phyloP scores from a whole-genome alignment of 2,329 filamentous ascomycete genomes.

The Ophiosphaerella narmari region DNA sequence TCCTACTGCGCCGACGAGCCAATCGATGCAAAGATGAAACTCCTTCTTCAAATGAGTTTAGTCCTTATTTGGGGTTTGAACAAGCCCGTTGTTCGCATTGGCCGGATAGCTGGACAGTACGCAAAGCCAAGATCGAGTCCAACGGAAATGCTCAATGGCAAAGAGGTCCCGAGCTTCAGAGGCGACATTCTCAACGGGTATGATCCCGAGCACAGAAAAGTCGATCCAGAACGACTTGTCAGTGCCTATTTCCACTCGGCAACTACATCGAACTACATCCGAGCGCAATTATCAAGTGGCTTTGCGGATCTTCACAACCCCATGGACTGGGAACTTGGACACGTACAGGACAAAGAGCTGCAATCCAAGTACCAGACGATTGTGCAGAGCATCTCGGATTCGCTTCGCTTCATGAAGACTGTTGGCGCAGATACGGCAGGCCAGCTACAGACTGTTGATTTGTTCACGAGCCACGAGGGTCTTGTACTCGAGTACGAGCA shows the following conservation, averaged over 20 bases:
- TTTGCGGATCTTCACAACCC: slow-evolving; percentile 93
- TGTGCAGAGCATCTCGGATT: slow-evolving; percentile 85
- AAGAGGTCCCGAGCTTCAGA: slow-evolving; percentile 84
- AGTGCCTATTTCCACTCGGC: slow-evolving; percentile 95
- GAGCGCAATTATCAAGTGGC: slow-evolving; percentile 80
- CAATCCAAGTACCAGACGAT: slow-evolving; percentile 86
- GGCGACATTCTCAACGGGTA: slow-evolving; percentile 96
- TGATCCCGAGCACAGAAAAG: slow-evolving; percentile 71
- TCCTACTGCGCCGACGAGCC: slow-evolving; percentile 89
- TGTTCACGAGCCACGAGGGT: slow-evolving; percentile 95
- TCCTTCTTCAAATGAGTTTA: slow-evolving; percentile 94
- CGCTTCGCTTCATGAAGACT: slow-evolving; percentile 90
- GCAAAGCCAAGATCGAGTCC: slow-evolving; percentile 93
- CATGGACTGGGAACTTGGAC: slow-evolving; percentile 91
- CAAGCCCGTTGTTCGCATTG: slow-evolving; percentile 88
- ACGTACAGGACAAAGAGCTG: slow-evolving; percentile 81
- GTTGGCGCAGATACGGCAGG: slow-evolving; percentile 86
- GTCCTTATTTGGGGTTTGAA: slow-evolving; percentile 88
- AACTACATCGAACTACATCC: slow-evolving; percentile 90
- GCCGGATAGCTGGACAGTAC: slow-evolving; percentile 95
- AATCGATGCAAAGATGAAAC: slow-evolving; percentile 96
- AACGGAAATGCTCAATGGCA: slow-evolving; percentile 78
- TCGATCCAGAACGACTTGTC: slow-evolving; percentile 83
- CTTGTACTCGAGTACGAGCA: slow-evolving; percentile 94
- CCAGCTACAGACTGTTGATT: slow-evolving; percentile 86